Base-by-base conservation (phyloP, 345 rosid genomes). In the Mangifera indica region DNA sequence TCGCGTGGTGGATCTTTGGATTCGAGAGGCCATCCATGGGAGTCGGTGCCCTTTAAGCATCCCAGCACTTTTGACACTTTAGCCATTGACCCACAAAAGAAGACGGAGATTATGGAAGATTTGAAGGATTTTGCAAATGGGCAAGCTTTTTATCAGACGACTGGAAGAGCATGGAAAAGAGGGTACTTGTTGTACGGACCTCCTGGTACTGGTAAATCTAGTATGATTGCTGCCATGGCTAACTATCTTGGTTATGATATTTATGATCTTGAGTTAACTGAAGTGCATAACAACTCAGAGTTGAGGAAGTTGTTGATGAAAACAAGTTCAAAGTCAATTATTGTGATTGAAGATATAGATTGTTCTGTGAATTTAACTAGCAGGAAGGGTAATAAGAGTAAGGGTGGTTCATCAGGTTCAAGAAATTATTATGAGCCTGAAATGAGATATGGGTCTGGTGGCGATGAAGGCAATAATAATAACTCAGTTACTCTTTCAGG, bases 191-290 rank as follows among this genome's bases (percentile, higher is more conserved):
- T 94, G 0, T 92, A 92, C 55, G 98, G 98, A 0, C 97, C 98
- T 0, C 98, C 98, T 0, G 97, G 98, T 17, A 94, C 98, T 0
- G 98, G 98, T 14, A 94, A 94, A 59, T 94, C 98, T 5, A 92
- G 97, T 73, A 90, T 94, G 97, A 94, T 94, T 46, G 98, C 98
- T 7, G 97, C 98, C 17, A 92, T 94, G 98, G 98, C 98, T 2
- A 94, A 94, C 68, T 84, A 70, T 77, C 88, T 94, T 5, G 89
- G 93, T 34, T 94, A 94, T 73, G 98, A 94, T 66, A 94, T 94
- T 59, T 94, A 90, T 69, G 98, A 94, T 67, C 92, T 94, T n/a
- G 98, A 94, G 63, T 79, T 94, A 42, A 92, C 97, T 0, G 98
- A 94, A 74, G 98, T 94, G 62, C 93, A 92, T 46, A 88, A 87